A percentile compares a stretch with the other conserved stretches of the same genome.
These are phyloP conservation scores for Scedosporium minutisporum DNA, from an alignment of 2,329 filamentous ascomycete genomes.

Conservation along the genomic window DNA sequence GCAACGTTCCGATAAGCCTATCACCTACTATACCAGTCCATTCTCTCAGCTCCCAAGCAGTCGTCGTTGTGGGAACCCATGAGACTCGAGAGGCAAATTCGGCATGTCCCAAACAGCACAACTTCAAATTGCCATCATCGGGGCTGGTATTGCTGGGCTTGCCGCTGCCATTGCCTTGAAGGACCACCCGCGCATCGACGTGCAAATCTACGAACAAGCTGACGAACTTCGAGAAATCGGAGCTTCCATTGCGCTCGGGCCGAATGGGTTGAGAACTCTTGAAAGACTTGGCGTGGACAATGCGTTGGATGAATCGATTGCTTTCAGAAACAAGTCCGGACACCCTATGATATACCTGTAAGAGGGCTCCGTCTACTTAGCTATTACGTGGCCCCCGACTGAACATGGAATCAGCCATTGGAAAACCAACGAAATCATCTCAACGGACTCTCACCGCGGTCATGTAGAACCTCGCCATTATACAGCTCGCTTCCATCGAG, in stretches of 20 bases:
- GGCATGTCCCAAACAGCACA: too few species aligned
- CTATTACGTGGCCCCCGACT: slow-evolving; percentile 4
- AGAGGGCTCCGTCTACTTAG: not conserved
- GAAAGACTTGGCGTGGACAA: slow-evolving; percentile 38
- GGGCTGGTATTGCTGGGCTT: slow-evolving; percentile 41
- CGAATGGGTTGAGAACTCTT: slow-evolving; percentile 42
- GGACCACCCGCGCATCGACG: slow-evolving; percentile 28
- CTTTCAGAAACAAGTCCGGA: slow-evolving; percentile 29
- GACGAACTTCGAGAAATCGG: slow-evolving; percentile 35
- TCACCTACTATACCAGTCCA: too few species aligned
- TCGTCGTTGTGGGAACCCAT: too few species aligned
- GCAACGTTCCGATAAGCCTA: too few species aligned
- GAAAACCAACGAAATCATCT: slow-evolving; percentile 33
- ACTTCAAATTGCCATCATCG: slow-evolving; percentile 31
- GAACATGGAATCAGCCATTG: slow-evolving; percentile 22
- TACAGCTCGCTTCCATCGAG: slow-evolving; percentile 36
- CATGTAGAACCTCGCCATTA: slow-evolving; percentile 25
- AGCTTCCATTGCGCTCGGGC: slow-evolving; percentile 38
- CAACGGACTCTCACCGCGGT: slow-evolving; percentile 29
- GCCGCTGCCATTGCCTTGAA: slow-evolving; percentile 35
- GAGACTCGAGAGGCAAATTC: too few species aligned
- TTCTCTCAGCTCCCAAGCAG: too few species aligned
- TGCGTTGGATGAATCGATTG: slow-evolving; percentile 30
- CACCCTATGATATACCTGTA: slow-evolving; percentile 36
- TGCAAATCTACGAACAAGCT: slow-evolving; percentile 41